Evolutionary conservation across 108 stramenopile genomes (phyloP).

Genomic region (Nitzschia sp.): DNA sequence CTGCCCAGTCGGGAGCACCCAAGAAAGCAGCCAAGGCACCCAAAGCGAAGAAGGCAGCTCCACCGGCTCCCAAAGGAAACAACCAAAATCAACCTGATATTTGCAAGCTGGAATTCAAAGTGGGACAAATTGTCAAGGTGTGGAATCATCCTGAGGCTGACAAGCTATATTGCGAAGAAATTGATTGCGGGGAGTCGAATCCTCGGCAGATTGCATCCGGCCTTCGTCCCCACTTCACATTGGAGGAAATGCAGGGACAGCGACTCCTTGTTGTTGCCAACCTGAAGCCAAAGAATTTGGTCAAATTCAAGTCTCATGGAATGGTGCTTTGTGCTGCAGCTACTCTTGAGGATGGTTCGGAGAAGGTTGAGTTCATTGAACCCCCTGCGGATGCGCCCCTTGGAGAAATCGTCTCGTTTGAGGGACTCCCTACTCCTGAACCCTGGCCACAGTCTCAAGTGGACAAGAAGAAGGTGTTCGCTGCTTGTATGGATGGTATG

Average conservation of each 20-base stretch:
- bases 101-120: slow-evolving; percentile 88
- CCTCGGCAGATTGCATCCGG: slow-evolving; percentile 33
- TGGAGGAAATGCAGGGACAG: slow-evolving; percentile 89
- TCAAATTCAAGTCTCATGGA: slow-evolving; percentile 92
- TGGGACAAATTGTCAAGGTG: slow-evolving; percentile 86
- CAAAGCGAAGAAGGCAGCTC: slow-evolving; percentile 19
- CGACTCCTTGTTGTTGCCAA: slow-evolving; percentile 94
- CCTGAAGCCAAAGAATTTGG: slow-evolving; percentile 95
- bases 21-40: slow-evolving; percentile 21
- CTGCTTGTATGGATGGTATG: slow-evolving; percentile 82
- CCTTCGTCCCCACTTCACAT: slow-evolving; percentile 69
- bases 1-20: slow-evolving; percentile 18
- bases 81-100: slow-evolving; percentile 71
- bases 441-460: slow-evolving; percentile 83
- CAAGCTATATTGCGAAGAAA: slow-evolving; percentile 97
- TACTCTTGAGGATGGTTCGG: slow-evolving; percentile 54
- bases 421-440: slow-evolving; percentile 77
- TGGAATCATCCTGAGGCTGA: slow-evolving; percentile 97
- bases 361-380: slow-evolving; percentile 92
- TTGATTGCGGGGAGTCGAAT: slow-evolving; percentile 90
- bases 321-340: slow-evolving; percentile 97
- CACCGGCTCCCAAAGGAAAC: slow-evolving; percentile 7
- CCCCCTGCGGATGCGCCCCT: slow-evolving; percentile 87
- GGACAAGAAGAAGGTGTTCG: slow-evolving; percentile 97
- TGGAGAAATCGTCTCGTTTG: slow-evolving; percentile 91